Conservation (phyloP, 108 stramenopile genomes). For the Parietichytrium sp. region DNA sequence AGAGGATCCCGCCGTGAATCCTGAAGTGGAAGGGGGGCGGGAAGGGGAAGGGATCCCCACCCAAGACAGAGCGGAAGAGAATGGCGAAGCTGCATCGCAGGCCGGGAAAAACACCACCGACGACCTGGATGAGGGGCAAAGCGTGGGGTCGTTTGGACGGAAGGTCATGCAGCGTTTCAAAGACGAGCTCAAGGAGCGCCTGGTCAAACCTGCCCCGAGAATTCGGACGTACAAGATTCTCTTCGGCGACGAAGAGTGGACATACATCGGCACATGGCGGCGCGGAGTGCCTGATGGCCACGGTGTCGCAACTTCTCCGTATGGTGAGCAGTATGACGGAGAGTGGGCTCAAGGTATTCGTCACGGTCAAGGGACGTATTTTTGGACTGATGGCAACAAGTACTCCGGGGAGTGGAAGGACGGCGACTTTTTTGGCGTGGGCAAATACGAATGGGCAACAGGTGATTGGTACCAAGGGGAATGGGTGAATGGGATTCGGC, state of each 20-base stretch:
- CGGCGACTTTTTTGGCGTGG: slow-evolving; percentile 58
- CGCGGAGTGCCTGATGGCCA: slow-evolving; percentile 15
- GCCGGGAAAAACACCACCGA: no score
- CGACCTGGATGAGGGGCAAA: not conserved
- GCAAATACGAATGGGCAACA: slow-evolving; percentile 57
- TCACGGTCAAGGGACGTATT: slow-evolving; percentile 52
- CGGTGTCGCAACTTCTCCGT: not conserved
- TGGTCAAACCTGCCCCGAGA: not conserved
- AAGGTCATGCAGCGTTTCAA: no score
- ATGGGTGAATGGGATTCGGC: slow-evolving; percentile 55
- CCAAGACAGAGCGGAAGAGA: not conserved
- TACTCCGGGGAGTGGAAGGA: slow-evolving; percentile 62
- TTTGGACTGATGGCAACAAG: slow-evolving; percentile 61
- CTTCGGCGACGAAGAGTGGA: slow-evolving; percentile 32
- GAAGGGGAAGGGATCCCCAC: not conserved
- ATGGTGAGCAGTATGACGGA: slow-evolving; percentile 6
- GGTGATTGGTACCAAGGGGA: slow-evolving; percentile 62
- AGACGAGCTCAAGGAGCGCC: no score
- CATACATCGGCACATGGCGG: slow-evolving; percentile 6
- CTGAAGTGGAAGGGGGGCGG: no score
- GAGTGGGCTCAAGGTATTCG: slow-evolving; percentile 28
- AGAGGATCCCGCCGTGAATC: no score
- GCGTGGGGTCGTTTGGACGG: no score
- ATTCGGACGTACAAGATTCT: not conserved
- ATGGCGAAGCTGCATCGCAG: no score